These are phyloP conservation scores for Echinosphaeria canescens DNA, from an alignment of 2,329 filamentous ascomycete genomes.

Conservation along the genomic window DNA sequence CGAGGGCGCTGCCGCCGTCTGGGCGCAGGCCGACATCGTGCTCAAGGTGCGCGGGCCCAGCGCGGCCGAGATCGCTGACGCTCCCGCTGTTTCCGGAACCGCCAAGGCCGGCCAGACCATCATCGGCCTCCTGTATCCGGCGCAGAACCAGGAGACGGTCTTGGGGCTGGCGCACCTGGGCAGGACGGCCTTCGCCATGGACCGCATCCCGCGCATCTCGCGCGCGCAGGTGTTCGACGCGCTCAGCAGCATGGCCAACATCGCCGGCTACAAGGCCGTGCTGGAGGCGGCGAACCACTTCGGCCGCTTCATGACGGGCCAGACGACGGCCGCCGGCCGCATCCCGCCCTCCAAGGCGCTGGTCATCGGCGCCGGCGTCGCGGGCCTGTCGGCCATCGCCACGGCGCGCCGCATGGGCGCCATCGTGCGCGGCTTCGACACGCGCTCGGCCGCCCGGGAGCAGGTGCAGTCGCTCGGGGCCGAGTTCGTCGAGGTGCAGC, in stretches of 20 bases:
- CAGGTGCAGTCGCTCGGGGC: conserved; percentile 81
- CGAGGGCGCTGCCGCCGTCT: conserved; percentile 43
- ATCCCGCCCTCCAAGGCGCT: conserved; percentile 81
- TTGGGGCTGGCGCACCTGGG: conserved; percentile 48
- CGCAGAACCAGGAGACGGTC: conserved; percentile 57
- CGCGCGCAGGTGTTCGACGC: conserved; percentile 78
- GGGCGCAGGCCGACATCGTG: conserved; percentile 55
- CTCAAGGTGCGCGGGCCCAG: conserved; percentile 67
- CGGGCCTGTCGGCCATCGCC: conserved; percentile 71
- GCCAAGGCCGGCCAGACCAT: conserved; percentile 51
- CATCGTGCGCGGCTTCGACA: conserved; percentile 80
- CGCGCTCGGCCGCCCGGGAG: conserved; percentile 68
- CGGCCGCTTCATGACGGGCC: conserved; percentile 70
- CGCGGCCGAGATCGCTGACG: conserved; percentile 44
- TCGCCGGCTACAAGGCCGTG: conserved; percentile 83
- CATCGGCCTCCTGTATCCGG: conserved; percentile 67
- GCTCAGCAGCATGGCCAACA: conserved; percentile 83
- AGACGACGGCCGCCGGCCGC: conserved; percentile 77
- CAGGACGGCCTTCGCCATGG: conserved; percentile 72
- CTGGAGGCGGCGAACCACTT: conserved; percentile 80
- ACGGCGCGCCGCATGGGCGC: conserved; percentile 73
- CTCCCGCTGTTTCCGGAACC: too few relatives aligned
- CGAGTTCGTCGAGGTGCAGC: conserved; percentile 72
- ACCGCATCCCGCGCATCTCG: conserved; percentile 79
- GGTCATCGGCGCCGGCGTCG: conserved; percentile 78